Evolutionary conservation across 1,284 basidiomycete genomes (phyloP), one percentile per base, ranked within the genome.

Genomic region (Moesziomyces parantarcticus): DNA sequence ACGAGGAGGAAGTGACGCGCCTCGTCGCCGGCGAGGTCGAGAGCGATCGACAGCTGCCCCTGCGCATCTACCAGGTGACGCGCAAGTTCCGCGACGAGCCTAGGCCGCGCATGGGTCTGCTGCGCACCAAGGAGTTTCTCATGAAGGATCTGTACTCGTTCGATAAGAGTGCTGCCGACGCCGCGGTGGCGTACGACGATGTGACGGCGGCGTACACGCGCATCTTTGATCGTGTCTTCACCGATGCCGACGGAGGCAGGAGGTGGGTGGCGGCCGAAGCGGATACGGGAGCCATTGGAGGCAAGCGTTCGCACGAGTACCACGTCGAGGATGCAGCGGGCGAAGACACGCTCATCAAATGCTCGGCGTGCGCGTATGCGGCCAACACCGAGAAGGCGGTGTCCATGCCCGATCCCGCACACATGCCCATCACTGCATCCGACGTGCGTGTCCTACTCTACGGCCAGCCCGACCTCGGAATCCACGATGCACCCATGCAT

Each of bases 91-190:
- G 84, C 21, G 84, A 85, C 59, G 84, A 85, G 67, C 81, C 82
- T 5, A 47, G 84, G 7, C 84, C 84, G 8, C 61, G 84, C 5
- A 79, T 80, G 59, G 84, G 84, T 1, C 61, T 85, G 10, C 50
- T 85, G 22, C 51, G 84, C 10, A 84, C 84, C 1, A 78, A 80
- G 32, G 83, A 84, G 45, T 85, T 85, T 57, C 45, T 84, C 6
- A 85, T 85, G 84, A 85, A 85, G 48, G 84, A 85, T 47, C 59
- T 85, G 3, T 85, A 85, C 52, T 80, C 83, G 1, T 85, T 85
- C 47, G 84, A 85, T 55, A 52, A 53, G 13, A 58, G 61, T 6
- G 52, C 64, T 3, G 73, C 69, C 0, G 52, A 58, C 14, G 58
- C 54, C 16, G 20, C 26, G 2, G 6, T 7, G 5, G 75, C 83